Percentiles rank a stretch among this genome's conserved stretches.
These are phyloP conservation scores for Penicillium lagena DNA, from an alignment of 495 filamentous ascomycete genomes.

Conservation along the genomic window DNA sequence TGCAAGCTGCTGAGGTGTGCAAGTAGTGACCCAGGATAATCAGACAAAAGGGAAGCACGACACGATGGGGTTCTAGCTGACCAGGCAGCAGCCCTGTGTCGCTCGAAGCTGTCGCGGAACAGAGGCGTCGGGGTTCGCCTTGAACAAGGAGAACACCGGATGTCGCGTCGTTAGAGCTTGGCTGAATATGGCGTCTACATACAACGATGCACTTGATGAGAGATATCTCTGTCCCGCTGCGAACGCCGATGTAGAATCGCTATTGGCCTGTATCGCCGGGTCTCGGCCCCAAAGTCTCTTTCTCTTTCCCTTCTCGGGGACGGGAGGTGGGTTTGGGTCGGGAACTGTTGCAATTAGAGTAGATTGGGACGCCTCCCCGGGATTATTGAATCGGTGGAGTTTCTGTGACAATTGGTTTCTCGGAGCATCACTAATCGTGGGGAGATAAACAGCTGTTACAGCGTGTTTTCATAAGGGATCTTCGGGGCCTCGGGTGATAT, in stretches of 20 bases:
- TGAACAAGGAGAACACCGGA: background rate
- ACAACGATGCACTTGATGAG: no score
- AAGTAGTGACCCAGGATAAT: background rate
- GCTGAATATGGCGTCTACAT: no score
- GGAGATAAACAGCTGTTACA: background rate
- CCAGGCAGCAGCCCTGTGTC: background rate
- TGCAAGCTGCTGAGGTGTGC: no score
- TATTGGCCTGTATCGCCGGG: constrained; percentile 16
- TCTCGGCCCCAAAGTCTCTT: constrained; percentile 14
- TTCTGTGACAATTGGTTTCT: background rate
- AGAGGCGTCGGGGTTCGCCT: constrained; percentile 1
- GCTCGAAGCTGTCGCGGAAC: background rate
- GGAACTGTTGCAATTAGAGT: no score
- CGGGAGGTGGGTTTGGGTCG: no score
- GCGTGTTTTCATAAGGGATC: no score
- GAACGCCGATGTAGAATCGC: background rate
- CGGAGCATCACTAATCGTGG: background rate
- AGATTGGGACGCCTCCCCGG: no score
- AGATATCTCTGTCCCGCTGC: background rate
- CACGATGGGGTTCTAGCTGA: constrained; percentile 2
- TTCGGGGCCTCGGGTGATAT: background rate
- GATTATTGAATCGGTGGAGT: background rate
- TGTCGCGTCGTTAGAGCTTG: no score
- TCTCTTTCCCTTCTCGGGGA: constrained; percentile 10
- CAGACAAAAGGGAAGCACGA: constrained; percentile 2